A percentile compares a stretch with the other conserved stretches of the same genome.
Evolutionary conservation across 2,329 filamentous ascomycete species (phyloP).

Genomic region (Phymatotrichopsis omnivora): DNA sequence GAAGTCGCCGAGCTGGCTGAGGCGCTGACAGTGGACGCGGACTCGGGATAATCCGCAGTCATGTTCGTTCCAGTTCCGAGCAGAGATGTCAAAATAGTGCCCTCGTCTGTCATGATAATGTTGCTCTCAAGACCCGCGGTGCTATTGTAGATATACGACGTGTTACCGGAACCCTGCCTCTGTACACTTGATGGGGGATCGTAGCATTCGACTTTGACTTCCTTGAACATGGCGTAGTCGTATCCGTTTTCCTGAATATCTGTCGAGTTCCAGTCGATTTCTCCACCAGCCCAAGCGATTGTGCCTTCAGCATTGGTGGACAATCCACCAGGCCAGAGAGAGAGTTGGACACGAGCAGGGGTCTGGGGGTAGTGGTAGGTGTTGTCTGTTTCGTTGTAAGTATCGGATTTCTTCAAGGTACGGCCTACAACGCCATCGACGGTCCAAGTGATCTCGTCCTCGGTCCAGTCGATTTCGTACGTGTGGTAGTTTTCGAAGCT

Average conservation of each 20-base stretch:
- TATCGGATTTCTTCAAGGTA: constrained; percentile 62
- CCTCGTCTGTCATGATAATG: constrained; percentile 62
- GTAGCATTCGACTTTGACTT: constrained; percentile 80
- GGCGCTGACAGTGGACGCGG: constrained; percentile 32
- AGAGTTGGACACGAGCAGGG: constrained; percentile 80
- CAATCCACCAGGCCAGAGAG: constrained; percentile 88
- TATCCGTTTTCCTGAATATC: constrained; percentile 79
- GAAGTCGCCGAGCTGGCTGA: constrained; percentile 31
- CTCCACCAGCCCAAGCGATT: constrained; percentile 80
- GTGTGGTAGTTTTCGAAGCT: constrained; percentile 73
- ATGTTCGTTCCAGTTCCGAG: constrained; percentile 71
- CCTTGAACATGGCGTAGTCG: constrained; percentile 71
- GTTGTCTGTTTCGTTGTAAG: constrained; percentile 75
- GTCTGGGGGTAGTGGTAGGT: constrained; percentile 86
- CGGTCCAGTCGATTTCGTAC: constrained; percentile 89
- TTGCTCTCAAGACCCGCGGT: constrained; percentile 60
- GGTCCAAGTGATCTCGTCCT: constrained; percentile 75
- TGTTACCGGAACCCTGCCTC: constrained; percentile 42
- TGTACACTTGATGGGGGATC: constrained; percentile 63
- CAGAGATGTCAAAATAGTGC: constrained; percentile 68
- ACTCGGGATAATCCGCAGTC: constrained; percentile 40
- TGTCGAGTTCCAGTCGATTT: constrained; percentile 71
- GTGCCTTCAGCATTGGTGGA: constrained; percentile 71
- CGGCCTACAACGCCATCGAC: constrained; percentile 73
- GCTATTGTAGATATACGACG: constrained; percentile 65